A percentile compares a stretch with the other conserved stretches of the same genome.
phyloP scores from a whole-genome alignment of 208 protist genomes.

The Vickermania ingenoplastis region DNA sequence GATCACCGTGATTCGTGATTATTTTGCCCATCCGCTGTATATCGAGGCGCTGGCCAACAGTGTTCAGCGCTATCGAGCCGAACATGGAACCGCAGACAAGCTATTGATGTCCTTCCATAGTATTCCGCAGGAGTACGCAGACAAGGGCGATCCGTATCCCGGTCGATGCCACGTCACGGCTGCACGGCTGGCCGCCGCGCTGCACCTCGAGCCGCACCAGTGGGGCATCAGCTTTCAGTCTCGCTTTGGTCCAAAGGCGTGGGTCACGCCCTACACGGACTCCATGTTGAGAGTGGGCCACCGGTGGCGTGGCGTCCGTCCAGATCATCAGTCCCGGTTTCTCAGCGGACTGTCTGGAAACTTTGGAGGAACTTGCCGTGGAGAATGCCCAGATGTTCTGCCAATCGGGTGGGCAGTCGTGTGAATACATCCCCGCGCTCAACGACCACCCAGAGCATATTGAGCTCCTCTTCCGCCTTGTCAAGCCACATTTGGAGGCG shows the following conservation, averaged over 20 bases:
- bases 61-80: not conserved
- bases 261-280: conserved; percentile 26
- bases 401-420: too few relatives aligned
- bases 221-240: conserved; percentile 17
- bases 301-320: not conserved
- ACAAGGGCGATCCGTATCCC: conserved; percentile 25
- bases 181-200: not conserved
- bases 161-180: conserved; percentile 21
- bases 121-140: conserved; percentile 20
- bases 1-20: conserved; percentile 6
- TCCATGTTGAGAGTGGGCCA: conserved; percentile 10
- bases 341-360: conserved; percentile 26
- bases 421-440: too few relatives aligned
- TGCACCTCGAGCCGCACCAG: not conserved
- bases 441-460: too few relatives aligned
- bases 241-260: conserved; percentile 29
- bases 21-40: conserved; percentile 6
- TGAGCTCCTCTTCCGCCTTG: too few relatives aligned
- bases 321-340: conserved; percentile 14
- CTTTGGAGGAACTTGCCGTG: conserved; percentile 18
- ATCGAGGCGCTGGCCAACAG: not conserved
- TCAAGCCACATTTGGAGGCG: too few relatives aligned
- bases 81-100: conserved; percentile 1
- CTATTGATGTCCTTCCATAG: conserved; percentile 43
- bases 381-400: too few relatives aligned